Base-by-base conservation (phyloP, 164 flowering plant species). In the Stephania yunnanensis region DNA sequence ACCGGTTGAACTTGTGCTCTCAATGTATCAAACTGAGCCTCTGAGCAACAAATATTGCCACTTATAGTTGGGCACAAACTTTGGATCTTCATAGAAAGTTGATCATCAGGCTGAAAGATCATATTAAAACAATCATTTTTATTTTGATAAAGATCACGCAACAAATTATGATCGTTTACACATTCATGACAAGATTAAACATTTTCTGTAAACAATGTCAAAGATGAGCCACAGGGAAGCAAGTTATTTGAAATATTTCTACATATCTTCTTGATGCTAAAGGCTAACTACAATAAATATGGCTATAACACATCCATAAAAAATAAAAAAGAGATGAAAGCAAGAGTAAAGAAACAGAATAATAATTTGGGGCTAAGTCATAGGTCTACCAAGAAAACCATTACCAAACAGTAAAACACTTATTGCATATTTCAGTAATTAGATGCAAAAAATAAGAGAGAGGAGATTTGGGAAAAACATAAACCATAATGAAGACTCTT, bases 41-140 rank as follows among this genome's bases (percentile, higher is more conserved):
- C 93, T 69, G 97, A 88, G 78, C 98, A 96, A 80, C 99, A 96
- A 70, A 94, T 89, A 86, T 96, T 90, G 64, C 97, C 99, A 58
- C 86, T 88, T n/a, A 96, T 88, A 69, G 98, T 90, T 17, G 99
- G 98, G 76, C 98, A 96, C 73, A 96, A 83, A 81, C 98, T 96
- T 82, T 96, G 98, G 65, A 96, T 85, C 81, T 92, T 96, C 73
- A 90, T 81, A 44, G 98, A 96, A 68, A 96, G 86, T 58, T 90
- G 74, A 55, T 86, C 89, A 84, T 89, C 95, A 53, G 99, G 99
- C 99, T 96, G 93, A 66, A 78, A 70, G 80, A 58, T 4, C 22
- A 83, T 29, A 29, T 58, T 1, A 70, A 78, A 70, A 5, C 2
- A 36, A 36, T 25, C 25, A 53, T 53, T 12, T 10, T 12, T 11